Evolutionary conservation across 2,329 filamentous ascomycete species (phyloP), one percentile per base, ranked within the genome.

Genomic region (Laburnicola sp.): DNA sequence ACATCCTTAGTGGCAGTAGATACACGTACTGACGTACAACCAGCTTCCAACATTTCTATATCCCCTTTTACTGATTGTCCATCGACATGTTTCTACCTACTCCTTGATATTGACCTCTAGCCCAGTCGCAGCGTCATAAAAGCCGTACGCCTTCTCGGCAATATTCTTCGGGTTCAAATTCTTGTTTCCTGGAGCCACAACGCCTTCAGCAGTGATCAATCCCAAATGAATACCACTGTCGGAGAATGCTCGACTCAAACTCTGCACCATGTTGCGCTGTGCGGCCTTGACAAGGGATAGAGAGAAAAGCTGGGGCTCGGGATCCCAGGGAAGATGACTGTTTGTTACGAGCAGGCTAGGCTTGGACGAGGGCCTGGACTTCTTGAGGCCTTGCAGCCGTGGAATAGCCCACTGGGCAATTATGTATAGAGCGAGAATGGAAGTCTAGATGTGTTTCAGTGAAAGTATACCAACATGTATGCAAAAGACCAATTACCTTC

Each of bases 281-380:
- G 79, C 74, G 1, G 79, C 76, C 59, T 83, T 83, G 38, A 73
- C 73, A 46, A 81, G 68, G 2, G 77, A 80, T 4, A 82, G 66
- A 0, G 76, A 77, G 21, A 83, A 78, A 0, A 81, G 65, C 23
- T 74, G 64, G 3, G 78, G 76, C 1, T 76, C 59, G 0, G 80
- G 80, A 25, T 78, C 68, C 51, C 74, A 73, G 21, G 77, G 79
- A 9, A 82, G 71, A 38, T 74, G 63, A 23, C 76, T 78, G 64
- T 72, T 78, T 0, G 79, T 81, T 7, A 82, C 78, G 25, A 82
- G 68, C 6, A 82, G 63, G 0, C 75, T 74, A 0, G 80, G 79
- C 45, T 74, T 74, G n/a, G 68, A 55, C 4, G 60, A 47, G 1
- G 62, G 46, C 35, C 70, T 65, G 0, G 62, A 51, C 16, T 56